Base-by-base conservation (phyloP, 1,139 yeast genomes). In the Pichia terricola region DNA sequence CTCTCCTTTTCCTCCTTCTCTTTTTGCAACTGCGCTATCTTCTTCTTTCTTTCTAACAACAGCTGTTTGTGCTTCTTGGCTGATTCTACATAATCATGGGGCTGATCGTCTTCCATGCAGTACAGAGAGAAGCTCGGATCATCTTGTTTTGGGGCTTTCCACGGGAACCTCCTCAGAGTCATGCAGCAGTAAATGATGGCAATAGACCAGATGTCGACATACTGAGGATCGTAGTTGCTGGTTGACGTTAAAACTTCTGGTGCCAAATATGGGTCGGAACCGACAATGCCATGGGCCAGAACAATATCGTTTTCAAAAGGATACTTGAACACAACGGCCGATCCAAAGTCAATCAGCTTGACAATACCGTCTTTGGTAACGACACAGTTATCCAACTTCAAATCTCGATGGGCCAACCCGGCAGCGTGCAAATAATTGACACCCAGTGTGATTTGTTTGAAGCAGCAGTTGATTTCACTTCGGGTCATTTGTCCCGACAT, bases 131-230 rank as follows among this genome's bases (percentile, higher is more conserved):
- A 89, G 50, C 94, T 83, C 54, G 82, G 79, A 63, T 89, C 97
- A 36, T 81, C 70, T 47, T 81, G 66, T 58, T 87, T 83, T n/a
- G 97, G 96, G 9, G 89, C 88, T 62, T 87, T 88, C 97, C 97
- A 88, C 9, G 97, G 96, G 65, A 89, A 89, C 63, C 89, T 83
- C 62, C 89, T 82, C 64, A 89, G 71, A 56, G 88, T 81, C 96
- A 89, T 88, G 68, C 96, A 89, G 57, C 96, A 87, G 61, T 84
- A 86, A 39, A 89, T 86, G 48, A 89, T 87, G 16, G 95, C 96
- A 28, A 81, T 79, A 8, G 95, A 85, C 97, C 97, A 89, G 34
- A 89, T 83, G 64, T 89, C 97, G 25, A 89, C 95, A 7, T 94
- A 94, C 51, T 95, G 75, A 22, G 96, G 96, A 62, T 86, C 95